Percentiles rank a stretch among this genome's conserved stretches.
Conservation (phyloP, 768 basidiomycete species). For the Pisolithus microcarpus region DNA sequence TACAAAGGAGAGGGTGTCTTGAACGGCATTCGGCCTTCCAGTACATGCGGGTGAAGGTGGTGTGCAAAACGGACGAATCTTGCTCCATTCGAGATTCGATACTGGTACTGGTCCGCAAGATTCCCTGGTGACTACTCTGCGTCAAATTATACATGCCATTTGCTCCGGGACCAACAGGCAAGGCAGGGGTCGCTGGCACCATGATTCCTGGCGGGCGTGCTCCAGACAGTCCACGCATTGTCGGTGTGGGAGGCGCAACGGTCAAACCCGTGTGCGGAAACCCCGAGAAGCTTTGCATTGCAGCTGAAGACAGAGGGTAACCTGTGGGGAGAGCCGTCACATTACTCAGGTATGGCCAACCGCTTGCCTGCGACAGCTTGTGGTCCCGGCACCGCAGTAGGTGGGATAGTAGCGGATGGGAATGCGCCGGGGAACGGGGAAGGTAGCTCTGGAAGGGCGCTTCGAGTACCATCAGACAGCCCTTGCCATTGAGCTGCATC, state of each 20-base stretch:
- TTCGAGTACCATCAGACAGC: slow-evolving; percentile 11
- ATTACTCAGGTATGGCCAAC: slow-evolving; percentile 39
- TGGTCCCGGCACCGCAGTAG: slow-evolving; percentile 12
- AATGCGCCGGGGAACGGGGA: slow-evolving; percentile 63
- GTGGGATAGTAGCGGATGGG: slow-evolving; percentile 20
- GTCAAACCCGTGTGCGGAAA: slow-evolving; percentile 27
- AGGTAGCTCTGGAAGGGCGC: slow-evolving; percentile 65
- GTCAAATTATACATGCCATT: slow-evolving; percentile 48
- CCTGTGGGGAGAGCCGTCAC: slow-evolving; percentile 27
- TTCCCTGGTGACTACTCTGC: slow-evolving; percentile 41
- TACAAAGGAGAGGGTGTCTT: slow-evolving; percentile 22
- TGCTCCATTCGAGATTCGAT: slow-evolving; percentile 65
- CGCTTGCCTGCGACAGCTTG: slow-evolving; percentile 52
- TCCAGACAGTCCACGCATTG: slow-evolving; percentile 8
- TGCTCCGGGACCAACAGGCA: slow-evolving; percentile 39
- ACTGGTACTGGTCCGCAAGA: slow-evolving; percentile 50
- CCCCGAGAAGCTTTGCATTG: slow-evolving; percentile 27
- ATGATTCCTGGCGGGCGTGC: slow-evolving; percentile 13
- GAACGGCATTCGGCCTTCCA: slow-evolving; percentile 31
- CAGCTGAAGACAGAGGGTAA: slow-evolving; percentile 28
- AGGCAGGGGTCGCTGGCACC: slow-evolving; percentile 59
- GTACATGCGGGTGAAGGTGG: slow-evolving; percentile 43
- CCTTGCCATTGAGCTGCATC: slow-evolving; percentile 14
- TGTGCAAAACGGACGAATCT: slow-evolving; percentile 37
- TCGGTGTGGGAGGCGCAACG: background rate